Evolutionary conservation across 192 early-diverging fungal genomes (phyloP), one percentile per base, ranked within the genome.

Genomic region (Coemansia guatemalensis): DNA sequence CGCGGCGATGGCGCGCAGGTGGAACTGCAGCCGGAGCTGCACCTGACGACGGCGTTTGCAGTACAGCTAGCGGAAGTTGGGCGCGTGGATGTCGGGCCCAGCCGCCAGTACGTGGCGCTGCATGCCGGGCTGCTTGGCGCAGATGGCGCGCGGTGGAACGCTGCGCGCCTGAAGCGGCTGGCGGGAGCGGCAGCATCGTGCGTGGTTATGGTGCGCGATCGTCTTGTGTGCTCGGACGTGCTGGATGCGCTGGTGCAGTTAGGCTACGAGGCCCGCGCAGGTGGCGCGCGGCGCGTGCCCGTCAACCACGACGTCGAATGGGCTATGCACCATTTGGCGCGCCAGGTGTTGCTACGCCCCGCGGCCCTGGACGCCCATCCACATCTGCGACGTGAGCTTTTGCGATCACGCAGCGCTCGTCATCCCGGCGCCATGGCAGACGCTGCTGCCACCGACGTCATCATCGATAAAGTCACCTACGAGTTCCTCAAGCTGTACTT

Each of bases 241-340:
- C 47, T 83, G 39, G 78, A 83, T 33, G 51, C 77, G 27, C 64
- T 83, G 30, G 77, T 78, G 0, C 68, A 75, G 52, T 64, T 77
- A 25, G 78, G 76, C 8, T 81, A 83, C 64, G 82, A 83, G 62
- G 75, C 78, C 3, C 65, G 69, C 18, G 78, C 72, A 27, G 73
- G 64, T 18, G 56, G 55, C 27, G 69, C 58, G 6, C 69, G 78
- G 29, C 64, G 74, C 6, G 65, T 79, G 60, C 73, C 67, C 1
- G 65, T 83, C 51, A 83, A 83, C 68, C 82, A 83, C 55, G 78
- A 83, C 39, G 61, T 81, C 48, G 76, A 80, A 57, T 83, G 82
- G 82, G 82, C 82, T n/a, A 81, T 83, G 68, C 82, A 83, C 65
- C 71, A 83, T 44, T 70, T 83, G 25, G 73, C 73, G 22, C 71